Conservation (phyloP, 2,329 filamentous ascomycete species). For the Claviceps arundinis region DNA sequence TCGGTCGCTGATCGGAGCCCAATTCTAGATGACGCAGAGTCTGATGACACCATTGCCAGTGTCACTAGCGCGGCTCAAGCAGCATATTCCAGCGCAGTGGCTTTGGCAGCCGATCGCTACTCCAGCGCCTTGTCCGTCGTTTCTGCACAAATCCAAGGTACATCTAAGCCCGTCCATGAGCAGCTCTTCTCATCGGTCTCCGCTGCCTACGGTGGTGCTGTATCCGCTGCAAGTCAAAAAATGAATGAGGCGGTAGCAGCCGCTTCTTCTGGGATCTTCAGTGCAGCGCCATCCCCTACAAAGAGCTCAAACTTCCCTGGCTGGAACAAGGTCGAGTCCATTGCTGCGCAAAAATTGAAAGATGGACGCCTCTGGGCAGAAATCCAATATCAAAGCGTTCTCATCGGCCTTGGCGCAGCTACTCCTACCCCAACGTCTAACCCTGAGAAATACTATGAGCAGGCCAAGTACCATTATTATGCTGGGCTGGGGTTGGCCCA, state of each 20-base stretch:
- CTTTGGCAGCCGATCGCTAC: conserved; percentile 54
- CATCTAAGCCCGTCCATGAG: conserved; percentile 55
- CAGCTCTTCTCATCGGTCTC: conserved; percentile 57
- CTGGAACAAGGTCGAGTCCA: conserved; percentile 41
- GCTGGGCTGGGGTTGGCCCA: conserved; percentile 68
- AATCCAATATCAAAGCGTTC: conserved; percentile 56
- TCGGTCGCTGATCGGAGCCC: conserved; percentile 33
- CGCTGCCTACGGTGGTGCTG: conserved; percentile 51
- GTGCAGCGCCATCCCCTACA: conserved; percentile 32
- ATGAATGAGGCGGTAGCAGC: conserved; percentile 42
- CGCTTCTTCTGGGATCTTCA: conserved; percentile 36
- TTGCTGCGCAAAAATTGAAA: conserved; percentile 56
- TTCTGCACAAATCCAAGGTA: conserved; percentile 54
- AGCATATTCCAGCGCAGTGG: conserved; percentile 52
- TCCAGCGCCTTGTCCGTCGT: conserved; percentile 53
- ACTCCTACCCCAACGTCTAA: conserved; percentile 35
- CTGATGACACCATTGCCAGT: conserved; percentile 22
- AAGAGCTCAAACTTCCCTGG: conserved; percentile 27
- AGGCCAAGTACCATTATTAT: conserved; percentile 56
- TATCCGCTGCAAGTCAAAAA: conserved; percentile 46
- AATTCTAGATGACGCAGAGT: conserved; percentile 32
- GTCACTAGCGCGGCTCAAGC: conserved; percentile 34
- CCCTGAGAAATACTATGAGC: conserved; percentile 46
- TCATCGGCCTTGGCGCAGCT: conserved; percentile 48
- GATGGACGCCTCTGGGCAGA: conserved; percentile 61